Evolutionary conservation across 805 yeast genomes (phyloP).

Genomic region (Tetrapisispora pingtungensis): DNA sequence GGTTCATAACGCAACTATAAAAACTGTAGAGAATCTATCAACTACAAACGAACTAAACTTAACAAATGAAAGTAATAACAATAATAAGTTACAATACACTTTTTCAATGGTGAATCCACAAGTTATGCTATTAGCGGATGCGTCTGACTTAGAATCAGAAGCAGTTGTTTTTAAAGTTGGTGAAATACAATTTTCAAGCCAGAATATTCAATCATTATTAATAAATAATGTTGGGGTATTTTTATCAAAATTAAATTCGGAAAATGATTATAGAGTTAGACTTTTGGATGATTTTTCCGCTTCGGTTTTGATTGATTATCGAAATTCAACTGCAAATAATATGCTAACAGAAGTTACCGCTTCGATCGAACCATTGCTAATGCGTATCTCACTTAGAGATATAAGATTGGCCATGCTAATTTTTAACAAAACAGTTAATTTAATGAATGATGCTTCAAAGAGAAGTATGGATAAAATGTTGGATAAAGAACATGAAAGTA

Average conservation of each 20-base stretch:
- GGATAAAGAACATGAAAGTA: constrained; percentile 7
- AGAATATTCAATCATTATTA: constrained; percentile 53
- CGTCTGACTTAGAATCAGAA: constrained; percentile 57
- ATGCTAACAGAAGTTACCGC: constrained; percentile 55
- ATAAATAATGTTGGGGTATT: constrained; percentile 81
- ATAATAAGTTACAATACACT: constrained; percentile 36
- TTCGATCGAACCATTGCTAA: constrained; percentile 66
- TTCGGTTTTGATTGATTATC: constrained; percentile 59
- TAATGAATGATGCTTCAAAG: constrained; percentile 26
- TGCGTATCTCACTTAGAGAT: constrained; percentile 81
- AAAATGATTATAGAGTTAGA: constrained; percentile 53
- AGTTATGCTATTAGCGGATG: constrained; percentile 70
- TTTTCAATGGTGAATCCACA: constrained; percentile 71
- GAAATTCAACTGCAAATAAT: constrained; percentile 51
- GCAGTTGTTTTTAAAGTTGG: constrained; percentile 86
- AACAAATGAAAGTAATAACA: not conserved
- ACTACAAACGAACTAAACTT: not conserved
- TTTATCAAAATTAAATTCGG: constrained; percentile 60
- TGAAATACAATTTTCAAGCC: constrained; percentile 62
- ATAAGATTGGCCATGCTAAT: constrained; percentile 69
- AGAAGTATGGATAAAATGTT: constrained; percentile 4
- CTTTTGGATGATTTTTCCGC: constrained; percentile 84
- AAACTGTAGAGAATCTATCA: not conserved
- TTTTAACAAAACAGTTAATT: constrained; percentile 57
- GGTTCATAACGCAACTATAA: constrained; percentile 5